Base-by-base conservation (phyloP, 208 protist species). In the Acanthamoeba healyi region DNA sequence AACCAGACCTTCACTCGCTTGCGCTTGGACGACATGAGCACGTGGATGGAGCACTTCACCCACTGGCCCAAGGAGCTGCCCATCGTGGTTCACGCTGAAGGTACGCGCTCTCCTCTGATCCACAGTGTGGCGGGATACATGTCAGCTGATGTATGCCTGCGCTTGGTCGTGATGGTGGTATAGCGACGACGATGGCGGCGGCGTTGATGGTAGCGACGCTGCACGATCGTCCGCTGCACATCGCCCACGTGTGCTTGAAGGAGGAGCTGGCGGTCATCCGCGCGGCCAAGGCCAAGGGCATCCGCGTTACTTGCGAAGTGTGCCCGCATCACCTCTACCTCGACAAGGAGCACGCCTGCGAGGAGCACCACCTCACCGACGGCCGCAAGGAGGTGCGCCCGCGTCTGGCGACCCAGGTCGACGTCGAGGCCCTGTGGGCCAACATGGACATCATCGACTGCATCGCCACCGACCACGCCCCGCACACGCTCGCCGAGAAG, bases 391-490 rank as follows among this genome's bases (percentile, higher is more conserved):
- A 63, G 61, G 96, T 98, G 96, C 91, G 98, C 97, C 96, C 98
- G 96, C 81, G 97, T 96, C 58, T 99, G 32, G 98, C 98, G 9
- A 96, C 97, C 9, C 74, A 58, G 46, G 65, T 84, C 49, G 97
- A 99, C 96, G 93, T 95, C 82, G 97, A 99, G 88, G 96, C 96
- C 63, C 96, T 99, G 9, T 99, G 98, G 98, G 97, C 95, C 2
- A 98, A 97, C 32, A 77, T 99, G 61, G 98, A 98, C 51, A 97
- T 96, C 17, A 96, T 99, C 24, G 98, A 99, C 94, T 98, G 98
- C 97, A 96, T 99, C 82, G 98, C 96, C 84, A 99, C 98, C 40
- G 98, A 99, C 94, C 98, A 99, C 96, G 98, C 98, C 6, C 98
- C 98, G 61, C 98, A 99, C 95, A 98, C 98, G 7, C 65, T 97